These are phyloP conservation scores for Pachysandra terminalis DNA, from an alignment of 164 flowering plant species.

Conservation along the genomic window DNA sequence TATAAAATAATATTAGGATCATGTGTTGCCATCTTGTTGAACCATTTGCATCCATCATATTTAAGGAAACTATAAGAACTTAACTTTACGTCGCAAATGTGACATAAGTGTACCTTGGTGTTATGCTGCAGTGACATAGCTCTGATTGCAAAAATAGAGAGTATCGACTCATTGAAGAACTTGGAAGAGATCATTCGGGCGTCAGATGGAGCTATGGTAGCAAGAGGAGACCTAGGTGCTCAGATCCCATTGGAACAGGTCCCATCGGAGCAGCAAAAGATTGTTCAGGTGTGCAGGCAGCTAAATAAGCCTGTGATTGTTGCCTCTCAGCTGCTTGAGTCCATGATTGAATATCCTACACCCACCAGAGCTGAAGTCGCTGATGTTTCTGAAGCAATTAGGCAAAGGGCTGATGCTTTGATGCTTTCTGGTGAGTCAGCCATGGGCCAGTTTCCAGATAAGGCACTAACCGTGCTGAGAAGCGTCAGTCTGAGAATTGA, in stretches of 20 bases:
- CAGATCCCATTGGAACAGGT: too few relatives aligned
- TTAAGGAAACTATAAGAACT: too few relatives aligned
- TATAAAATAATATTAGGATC: too few relatives aligned
- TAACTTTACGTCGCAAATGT: neutral
- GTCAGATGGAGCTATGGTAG: slow-evolving; percentile 99
- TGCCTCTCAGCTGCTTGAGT: slow-evolving; percentile 93
- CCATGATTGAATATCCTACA: too few relatives aligned
- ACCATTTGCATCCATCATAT: too few relatives aligned
- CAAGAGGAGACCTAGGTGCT: slow-evolving; percentile 96
- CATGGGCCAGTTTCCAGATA: slow-evolving; percentile 93
- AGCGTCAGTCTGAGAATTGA: slow-evolving; percentile 91
- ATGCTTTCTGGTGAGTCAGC: slow-evolving; percentile 99
- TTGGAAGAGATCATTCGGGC: too few relatives aligned
- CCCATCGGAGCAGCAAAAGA: slow-evolving; percentile 84
- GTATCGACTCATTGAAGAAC: too few relatives aligned
- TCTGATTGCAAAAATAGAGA: slow-evolving; percentile 92
- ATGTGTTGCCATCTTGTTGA: too few relatives aligned
- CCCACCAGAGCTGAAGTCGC: slow-evolving; percentile 99
- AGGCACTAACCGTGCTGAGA: slow-evolving; percentile 83
- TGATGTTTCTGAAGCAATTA: slow-evolving; percentile 95
- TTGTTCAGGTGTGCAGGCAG: slow-evolving; percentile 80
- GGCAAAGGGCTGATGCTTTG: slow-evolving; percentile 90
- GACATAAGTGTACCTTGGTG: slow-evolving; percentile 4
- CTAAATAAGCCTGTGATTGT: slow-evolving; percentile 93
- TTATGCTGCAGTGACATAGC: slow-evolving; percentile 66